Base-by-base conservation (phyloP, 2,329 filamentous ascomycete species). In the Trichoderma guizhouense region DNA sequence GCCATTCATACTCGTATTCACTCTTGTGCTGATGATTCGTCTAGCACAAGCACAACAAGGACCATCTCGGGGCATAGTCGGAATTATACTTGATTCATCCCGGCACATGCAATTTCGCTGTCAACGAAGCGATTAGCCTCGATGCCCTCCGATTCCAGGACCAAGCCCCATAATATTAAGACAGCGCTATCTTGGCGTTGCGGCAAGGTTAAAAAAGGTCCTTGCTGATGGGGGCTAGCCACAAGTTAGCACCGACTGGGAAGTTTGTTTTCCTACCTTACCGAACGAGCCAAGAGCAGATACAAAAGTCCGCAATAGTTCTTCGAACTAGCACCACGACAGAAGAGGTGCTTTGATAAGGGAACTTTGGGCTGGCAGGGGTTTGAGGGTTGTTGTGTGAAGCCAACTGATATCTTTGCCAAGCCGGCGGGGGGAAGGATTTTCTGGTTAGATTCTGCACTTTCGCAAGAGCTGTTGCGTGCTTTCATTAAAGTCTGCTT, bases 111-210 rank as follows among this genome's bases (percentile, higher is more conserved):
- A 24, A 53, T 24, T 24, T 53, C 11, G 24, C 18, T 26, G 18
- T 34, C 15, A 47, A 24, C 3, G 3, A 65, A 26, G 21, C n/a
- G 26, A 36, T 18, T 15, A 47, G 53, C 28, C 14, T n/a, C 28
- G 14, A 8, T 26, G 18, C 11, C 18, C 18, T 39, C 28, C n/a
- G 43, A 51, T 24, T 36, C n/a, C 32, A 18, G 55, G 51, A 28
- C 36, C 53, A 36, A 34, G 58, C 67, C 67, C 58, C 67, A 70
- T 70, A 63, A 55, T 63, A 63, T 70, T 70, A 62, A 53, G 58
- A 70, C 67, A 55, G 47, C 67, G 24, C 67, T 63, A 70, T 55
- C 57, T 70, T 63, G 60, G 67, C 67, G 43, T 34, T n/a, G 58
- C 67, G 65, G 65, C 65, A 51, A 68, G 55, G 65, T 51, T 61